These are phyloP conservation scores for Diaporthe eres DNA, from an alignment of 2,329 filamentous ascomycete genomes.

Conservation along the genomic window DNA sequence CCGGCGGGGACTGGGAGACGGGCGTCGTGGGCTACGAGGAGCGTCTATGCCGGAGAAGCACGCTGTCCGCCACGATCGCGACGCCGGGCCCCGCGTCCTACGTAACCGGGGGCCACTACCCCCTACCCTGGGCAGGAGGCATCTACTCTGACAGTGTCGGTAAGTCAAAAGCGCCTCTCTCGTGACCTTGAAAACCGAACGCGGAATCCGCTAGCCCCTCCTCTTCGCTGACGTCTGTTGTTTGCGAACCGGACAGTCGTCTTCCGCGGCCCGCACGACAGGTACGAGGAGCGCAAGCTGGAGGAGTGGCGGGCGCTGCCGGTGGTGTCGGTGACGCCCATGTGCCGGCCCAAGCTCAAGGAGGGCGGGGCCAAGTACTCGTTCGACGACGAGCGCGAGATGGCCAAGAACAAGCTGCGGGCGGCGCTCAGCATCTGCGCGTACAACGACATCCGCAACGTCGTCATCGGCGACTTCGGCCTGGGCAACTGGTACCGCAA, in stretches of 20 bases:
- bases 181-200: background rate
- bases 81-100: constrained; percentile 68
- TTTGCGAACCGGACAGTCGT: constrained; percentile 64
- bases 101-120: constrained; percentile 70
- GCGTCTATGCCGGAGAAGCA: constrained; percentile 81
- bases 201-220: background rate
- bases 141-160: constrained; percentile 79
- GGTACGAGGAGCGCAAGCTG: constrained; percentile 70
- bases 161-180: constrained; percentile 52
- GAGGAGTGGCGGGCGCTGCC: constrained; percentile 71
- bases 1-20: constrained; percentile 84
- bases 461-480: constrained; percentile 76
- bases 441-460: constrained; percentile 67
- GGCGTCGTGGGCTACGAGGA: constrained; percentile 76
- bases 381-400: constrained; percentile 78
- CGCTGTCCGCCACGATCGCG: constrained; percentile 77
- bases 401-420: constrained; percentile 81
- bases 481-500: constrained; percentile 75
- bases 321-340: constrained; percentile 81
- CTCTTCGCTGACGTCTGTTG: background rate
- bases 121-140: constrained; percentile 78
- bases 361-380: constrained; percentile 77
- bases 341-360: constrained; percentile 80
- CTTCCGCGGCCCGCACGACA: constrained; percentile 78
- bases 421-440: constrained; percentile 79